Evolutionary conservation across 2,329 filamentous ascomycete species (phyloP), one percentile per base, ranked within the genome.

Genomic region (Diaporthe sp.): DNA sequence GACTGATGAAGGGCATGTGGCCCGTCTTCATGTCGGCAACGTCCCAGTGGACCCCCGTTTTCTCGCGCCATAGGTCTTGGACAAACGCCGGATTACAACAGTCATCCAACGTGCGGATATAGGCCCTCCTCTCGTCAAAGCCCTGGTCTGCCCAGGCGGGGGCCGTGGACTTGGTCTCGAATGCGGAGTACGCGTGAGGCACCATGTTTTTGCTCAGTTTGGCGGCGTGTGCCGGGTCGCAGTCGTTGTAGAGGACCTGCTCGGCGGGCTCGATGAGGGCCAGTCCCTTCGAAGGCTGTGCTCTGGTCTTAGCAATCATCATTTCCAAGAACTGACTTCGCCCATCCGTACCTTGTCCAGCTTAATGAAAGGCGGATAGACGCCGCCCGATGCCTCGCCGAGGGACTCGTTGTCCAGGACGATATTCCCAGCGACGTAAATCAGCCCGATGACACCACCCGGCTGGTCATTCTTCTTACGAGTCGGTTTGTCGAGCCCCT

Each of bases 1-100:
- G 75, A 52, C 79, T 81, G 25, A 79, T 60, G 30, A 81, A 80
- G 6, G 79, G 79, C 77, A 80, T 79, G 30, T 80, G 79, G 1
- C 79, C 80, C 1, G 77, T 67, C 15, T 79, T 69, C 45, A 80
- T 77, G 40, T 80, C 74, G 3, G 78, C 70, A 3, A 81, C 75
- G 22, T 80, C 73, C 79, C 80, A 81, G 25, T 77, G 22, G 9
- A 80, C 79, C 9, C 70, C 64, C 5, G 78, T 76, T 58, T 78
- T 80, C 54, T 79, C 74, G 1, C 79, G 38, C 78, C 78, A 81
- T 8, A 50, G 12, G 35, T 81, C 76, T 57, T 81, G 79, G 1
- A 79, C 19, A 9, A 22, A 69, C 0, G 55, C 12, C 1, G 79
- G 77, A 25, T 80, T 81, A 71, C 77, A 80, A 1, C 57, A 17